phyloP scores from a whole-genome alignment of 2,329 filamentous ascomycete species.

The Didymella exigua region DNA sequence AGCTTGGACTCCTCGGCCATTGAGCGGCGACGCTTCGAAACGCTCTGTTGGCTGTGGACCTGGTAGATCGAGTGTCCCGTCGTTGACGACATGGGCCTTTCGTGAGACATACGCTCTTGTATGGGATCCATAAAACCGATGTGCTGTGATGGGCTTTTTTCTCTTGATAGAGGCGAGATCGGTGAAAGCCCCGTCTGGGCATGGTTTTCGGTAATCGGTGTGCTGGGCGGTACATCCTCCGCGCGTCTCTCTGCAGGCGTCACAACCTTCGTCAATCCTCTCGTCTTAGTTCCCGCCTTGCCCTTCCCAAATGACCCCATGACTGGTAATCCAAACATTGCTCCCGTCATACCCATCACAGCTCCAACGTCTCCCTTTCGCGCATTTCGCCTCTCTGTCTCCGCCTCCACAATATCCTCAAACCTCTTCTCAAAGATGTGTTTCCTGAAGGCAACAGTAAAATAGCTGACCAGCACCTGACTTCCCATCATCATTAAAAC shows the following conservation, averaged over 20 bases:
- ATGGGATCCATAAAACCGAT: conserved; percentile 31
- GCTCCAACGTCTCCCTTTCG: conserved; percentile 23
- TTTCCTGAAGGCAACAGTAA: conserved; percentile 29
- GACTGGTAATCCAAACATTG: conserved; percentile 30
- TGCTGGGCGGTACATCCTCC: conserved; percentile 12
- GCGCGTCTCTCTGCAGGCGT: conserved; percentile 13
- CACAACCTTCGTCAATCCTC: conserved; percentile 8
- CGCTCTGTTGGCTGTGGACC: conserved; percentile 21
- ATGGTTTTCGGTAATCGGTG: conserved; percentile 8
- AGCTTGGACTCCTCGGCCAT: conserved; percentile 22
- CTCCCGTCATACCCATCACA: conserved; percentile 29
- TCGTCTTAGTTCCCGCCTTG: conserved; percentile 12
- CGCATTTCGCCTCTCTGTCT: conserved; percentile 27
- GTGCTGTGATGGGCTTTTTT: conserved; percentile 19
- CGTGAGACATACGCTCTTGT: conserved; percentile 20
- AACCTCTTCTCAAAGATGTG: conserved; percentile 33
- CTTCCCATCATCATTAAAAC: conserved; percentile 32
- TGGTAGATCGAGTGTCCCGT: conserved; percentile 32
- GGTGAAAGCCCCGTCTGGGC: conserved; percentile 13
- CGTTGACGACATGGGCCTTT: conserved; percentile 23
- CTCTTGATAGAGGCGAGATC: conserved; percentile 14
- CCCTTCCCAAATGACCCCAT: conserved; percentile 31
- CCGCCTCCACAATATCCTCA: conserved; percentile 28
- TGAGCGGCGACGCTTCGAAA: conserved; percentile 24
- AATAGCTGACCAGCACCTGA: conserved; percentile 29